Evolutionary conservation across 495 filamentous ascomycete genomes (phyloP).

Genomic region (Trypethelium eluteriae): DNA sequence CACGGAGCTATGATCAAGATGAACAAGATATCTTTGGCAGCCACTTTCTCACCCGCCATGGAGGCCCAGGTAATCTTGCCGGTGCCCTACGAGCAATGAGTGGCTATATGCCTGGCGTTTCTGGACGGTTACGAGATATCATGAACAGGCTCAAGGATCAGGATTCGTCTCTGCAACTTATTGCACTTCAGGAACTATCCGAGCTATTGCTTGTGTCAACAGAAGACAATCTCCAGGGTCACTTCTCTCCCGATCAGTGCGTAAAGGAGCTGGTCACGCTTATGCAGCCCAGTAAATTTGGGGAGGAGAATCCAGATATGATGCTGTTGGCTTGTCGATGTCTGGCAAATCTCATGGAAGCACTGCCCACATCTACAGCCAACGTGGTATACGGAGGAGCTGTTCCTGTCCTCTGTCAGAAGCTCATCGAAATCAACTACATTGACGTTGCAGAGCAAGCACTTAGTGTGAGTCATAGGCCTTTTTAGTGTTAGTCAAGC

Average conservation of each 20-base stretch:
- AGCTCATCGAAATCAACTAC: conserved; percentile 87
- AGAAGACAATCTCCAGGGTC: conserved; percentile 91
- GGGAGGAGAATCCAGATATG: conserved; percentile 91
- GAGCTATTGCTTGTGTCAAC: conserved; percentile 90
- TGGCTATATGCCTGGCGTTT: conserved; percentile 83
- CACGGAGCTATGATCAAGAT: conserved; percentile 50
- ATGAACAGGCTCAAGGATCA: conserved; percentile 77
- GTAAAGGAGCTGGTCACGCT: conserved; percentile 88
- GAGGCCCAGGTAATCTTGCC: conserved; percentile 59
- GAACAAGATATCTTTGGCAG: conserved; percentile 62
- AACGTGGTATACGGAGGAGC: conserved; percentile 95
- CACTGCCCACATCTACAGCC: conserved; percentile 80
- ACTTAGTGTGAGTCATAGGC: conserved; percentile 57
- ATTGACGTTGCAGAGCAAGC: conserved; percentile 98
- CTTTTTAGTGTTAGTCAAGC: background rate
- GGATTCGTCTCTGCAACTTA: conserved; percentile 78
- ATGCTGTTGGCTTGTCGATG: conserved; percentile 96
- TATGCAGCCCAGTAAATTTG: conserved; percentile 83
- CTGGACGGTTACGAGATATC: conserved; percentile 71
- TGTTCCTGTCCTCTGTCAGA: conserved; percentile 87
- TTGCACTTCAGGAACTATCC: conserved; percentile 87
- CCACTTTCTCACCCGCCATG: conserved; percentile 58
- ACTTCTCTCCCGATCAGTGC: conserved; percentile 89
- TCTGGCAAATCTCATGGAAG: conserved; percentile 97
- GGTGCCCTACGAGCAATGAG: conserved; percentile 76